A percentile compares a stretch with the other conserved stretches of the same genome.
These are phyloP conservation scores for Lentinus brumalis DNA, from an alignment of 768 basidiomycete species.

Conservation along the genomic window DNA sequence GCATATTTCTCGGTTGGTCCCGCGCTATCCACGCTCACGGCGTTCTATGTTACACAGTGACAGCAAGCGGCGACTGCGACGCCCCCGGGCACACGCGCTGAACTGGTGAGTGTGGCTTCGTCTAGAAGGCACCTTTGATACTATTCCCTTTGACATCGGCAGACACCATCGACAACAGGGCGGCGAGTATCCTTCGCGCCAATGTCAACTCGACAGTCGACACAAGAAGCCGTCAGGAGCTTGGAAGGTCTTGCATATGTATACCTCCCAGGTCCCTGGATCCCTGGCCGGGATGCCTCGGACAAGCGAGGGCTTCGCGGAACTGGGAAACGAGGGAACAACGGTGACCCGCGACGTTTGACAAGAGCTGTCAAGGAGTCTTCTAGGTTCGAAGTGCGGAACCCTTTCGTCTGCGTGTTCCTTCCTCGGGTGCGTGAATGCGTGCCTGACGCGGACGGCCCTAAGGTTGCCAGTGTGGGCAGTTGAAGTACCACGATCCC, in stretches of 20 bases:
- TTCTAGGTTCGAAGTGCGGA: not conserved
- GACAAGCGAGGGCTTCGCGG: not conserved
- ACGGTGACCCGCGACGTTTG: not conserved
- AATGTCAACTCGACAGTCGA: too few relatives aligned
- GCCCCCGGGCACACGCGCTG: not conserved
- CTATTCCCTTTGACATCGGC: too few relatives aligned
- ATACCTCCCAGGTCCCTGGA: not conserved
- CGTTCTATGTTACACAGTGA: not conserved
- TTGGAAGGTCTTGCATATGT: not conserved
- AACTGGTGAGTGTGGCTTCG: too few relatives aligned
- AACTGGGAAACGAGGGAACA: not conserved
- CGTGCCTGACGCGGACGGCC: not conserved
- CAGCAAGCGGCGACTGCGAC: not conserved
- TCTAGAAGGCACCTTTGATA: too few relatives aligned
- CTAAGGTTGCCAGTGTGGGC: not conserved
- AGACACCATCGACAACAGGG: too few relatives aligned
- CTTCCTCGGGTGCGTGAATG: not conserved
- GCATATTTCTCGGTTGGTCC: not conserved
- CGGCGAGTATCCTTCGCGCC: too few relatives aligned
- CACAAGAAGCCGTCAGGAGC: not conserved
- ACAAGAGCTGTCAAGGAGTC: conserved; percentile 4
- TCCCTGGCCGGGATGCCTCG: not conserved
- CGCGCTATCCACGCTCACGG: not conserved
- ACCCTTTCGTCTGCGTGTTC: not conserved
- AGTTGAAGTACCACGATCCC: too few relatives aligned